A percentile compares a stretch with the other conserved stretches of the same genome.
Evolutionary conservation across 768 basidiomycete species (phyloP).

Genomic region (Austroboletus eburneus): DNA sequence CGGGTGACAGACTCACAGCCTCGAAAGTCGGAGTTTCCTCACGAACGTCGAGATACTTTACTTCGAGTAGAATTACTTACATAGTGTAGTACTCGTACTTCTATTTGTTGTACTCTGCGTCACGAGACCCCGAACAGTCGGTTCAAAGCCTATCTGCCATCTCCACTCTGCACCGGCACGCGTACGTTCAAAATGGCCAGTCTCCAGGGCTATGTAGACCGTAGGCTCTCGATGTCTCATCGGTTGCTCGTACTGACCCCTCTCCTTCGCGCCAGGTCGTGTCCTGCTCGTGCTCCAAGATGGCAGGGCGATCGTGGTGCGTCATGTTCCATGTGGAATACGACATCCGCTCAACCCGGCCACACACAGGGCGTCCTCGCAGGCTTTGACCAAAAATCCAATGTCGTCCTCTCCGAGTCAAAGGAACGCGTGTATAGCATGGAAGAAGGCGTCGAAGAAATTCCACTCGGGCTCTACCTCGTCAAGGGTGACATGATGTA

Average conservation of each 20-base stretch:
- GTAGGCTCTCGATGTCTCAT: slow-evolving; percentile 37
- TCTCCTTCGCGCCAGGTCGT: slow-evolving; percentile 48
- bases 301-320: slow-evolving; percentile 88
- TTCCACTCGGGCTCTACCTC: slow-evolving; percentile 90
- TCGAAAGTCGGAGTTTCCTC: no score
- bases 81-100: no score
- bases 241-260: neutral
- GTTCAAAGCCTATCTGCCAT: slow-evolving; percentile 4
- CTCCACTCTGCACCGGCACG: slow-evolving; percentile 10
- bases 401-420: slow-evolving; percentile 92
- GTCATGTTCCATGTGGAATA: slow-evolving; percentile 24
- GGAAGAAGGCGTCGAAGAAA: slow-evolving; percentile 92
- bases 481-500: slow-evolving; percentile 99
- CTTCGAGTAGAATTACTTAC: no score
- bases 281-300: slow-evolving; percentile 95
- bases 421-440: slow-evolving; percentile 90
- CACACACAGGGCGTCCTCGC: slow-evolving; percentile 72
- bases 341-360: neutral
- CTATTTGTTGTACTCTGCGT: no score
- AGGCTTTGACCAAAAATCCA: slow-evolving; percentile 93
- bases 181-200: slow-evolving; percentile 61
- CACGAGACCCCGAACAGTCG: neutral
- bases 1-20: no score
- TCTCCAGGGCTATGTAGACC: slow-evolving; percentile 90
- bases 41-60: no score